phyloP scores from a whole-genome alignment of 2,329 filamentous ascomycete species.

The Colletotrichum spinosum region DNA sequence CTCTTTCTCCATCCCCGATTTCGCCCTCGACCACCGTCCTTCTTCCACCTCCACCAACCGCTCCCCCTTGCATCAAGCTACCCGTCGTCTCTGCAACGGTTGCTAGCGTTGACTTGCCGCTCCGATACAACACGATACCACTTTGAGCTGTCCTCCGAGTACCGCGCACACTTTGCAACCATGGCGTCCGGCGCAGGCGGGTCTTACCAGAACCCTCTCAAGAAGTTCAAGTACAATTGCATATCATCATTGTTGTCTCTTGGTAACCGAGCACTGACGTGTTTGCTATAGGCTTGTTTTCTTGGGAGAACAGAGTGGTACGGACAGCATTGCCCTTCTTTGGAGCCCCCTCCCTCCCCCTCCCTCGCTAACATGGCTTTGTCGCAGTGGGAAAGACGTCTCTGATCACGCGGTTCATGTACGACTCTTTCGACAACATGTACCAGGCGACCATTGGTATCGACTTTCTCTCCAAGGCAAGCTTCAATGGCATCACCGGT shows the following conservation, averaged over 20 bases:
- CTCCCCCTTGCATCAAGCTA: constrained; percentile 25
- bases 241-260: background rate
- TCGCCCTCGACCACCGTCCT: background rate
- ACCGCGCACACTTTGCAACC: constrained; percentile 26
- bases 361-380: constrained; percentile 18
- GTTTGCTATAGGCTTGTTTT: constrained; percentile 82
- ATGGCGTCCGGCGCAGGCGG: constrained; percentile 83
- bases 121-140: constrained; percentile 8
- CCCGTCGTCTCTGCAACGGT: background rate
- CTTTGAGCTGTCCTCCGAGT: constrained; percentile 26
- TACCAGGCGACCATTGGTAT: constrained; percentile 99
- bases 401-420: constrained; percentile 99
- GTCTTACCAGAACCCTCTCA: constrained; percentile 98
- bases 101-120: background rate
- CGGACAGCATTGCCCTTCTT: constrained; percentile 47
- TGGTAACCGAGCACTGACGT: background rate
- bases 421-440: constrained; percentile 99
- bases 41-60: background rate
- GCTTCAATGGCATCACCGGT: constrained; percentile 2
- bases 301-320: constrained; percentile 98
- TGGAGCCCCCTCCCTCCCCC: background rate
- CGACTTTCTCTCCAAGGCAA: constrained; percentile 97
- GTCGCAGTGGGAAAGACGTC: constrained; percentile 94
- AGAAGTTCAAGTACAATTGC: constrained; percentile 94
- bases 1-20: constrained; percentile 16